Base-by-base conservation (phyloP, 2,329 filamentous ascomycete genomes). In the Microsporum audouinii region DNA sequence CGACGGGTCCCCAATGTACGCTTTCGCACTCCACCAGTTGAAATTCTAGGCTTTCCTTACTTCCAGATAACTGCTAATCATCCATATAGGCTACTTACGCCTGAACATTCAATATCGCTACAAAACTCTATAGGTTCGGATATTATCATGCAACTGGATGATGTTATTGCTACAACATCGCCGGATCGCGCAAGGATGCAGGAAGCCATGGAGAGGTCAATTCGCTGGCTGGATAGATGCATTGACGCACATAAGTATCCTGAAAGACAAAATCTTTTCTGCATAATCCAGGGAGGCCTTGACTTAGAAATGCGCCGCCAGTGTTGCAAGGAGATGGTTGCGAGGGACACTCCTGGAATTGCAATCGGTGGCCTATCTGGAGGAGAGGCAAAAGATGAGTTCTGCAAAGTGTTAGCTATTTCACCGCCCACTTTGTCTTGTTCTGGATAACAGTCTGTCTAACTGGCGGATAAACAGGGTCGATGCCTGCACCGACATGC, bases 101-200 rank as follows among this genome's bases (percentile, higher is more conserved):
- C 94, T 0, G 95, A 99, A 73, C 92, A 97, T 77, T 97, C 94
- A 0, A 96, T 99, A 68, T 87, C 86, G 8, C 81, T 99, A 2
- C 94, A 99, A 73, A 97, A 99, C 75, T 92, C 88, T 60, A 99
- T 99, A 69, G 94, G 94, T 65, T 95, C 90, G 65, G 94, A 99
- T 75, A 97, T 99, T 68, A 96, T 97, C 66, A 99, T 99, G 95
- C 95, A 99, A 76, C 85, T 99, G 2, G 94, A 99, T 78, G 95
- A 99, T 74, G 95, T 99, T 12, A 88, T 99, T 58, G 92, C 91
- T 34, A 97, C 94, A 0, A 99, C 94, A 0, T 96, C 91, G 0
- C 92, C 92, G 0, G 94, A 99, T 73, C 79, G 84, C 61, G 86
- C 79, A 23, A 87, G 95, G 59, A 97, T 99, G 84, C 84, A 87